Percentiles rank a stretch among this genome's conserved stretches.
Evolutionary conservation across 2,329 filamentous ascomycete species (phyloP).

Genomic region (Colletotrichum liaoningense): DNA sequence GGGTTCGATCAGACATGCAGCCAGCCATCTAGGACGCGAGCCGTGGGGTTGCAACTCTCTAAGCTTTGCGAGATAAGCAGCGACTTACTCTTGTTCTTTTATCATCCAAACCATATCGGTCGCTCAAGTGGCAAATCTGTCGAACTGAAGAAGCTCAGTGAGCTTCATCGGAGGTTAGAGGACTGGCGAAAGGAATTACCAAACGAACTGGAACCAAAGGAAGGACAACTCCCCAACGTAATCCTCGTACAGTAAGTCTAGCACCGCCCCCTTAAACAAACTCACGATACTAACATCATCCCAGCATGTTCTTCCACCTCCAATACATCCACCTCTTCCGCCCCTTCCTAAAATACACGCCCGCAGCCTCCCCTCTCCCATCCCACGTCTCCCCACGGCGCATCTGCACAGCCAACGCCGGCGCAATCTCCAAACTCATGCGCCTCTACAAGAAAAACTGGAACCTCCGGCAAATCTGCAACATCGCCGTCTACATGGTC

Average conservation of each 20-base stretch:
- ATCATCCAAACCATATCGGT: conserved; percentile 79
- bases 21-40: conserved; percentile 86
- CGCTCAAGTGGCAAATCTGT: conserved; percentile 78
- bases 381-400: conserved; percentile 89
- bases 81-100: conserved; percentile 89
- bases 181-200: conserved; percentile 89
- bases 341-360: conserved; percentile 92
- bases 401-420: conserved; percentile 90
- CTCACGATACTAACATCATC: conserved; percentile 38
- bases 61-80: conserved; percentile 93
- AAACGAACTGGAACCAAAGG: conserved; percentile 87
- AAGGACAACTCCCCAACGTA: conserved; percentile 89
- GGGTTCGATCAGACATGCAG: conserved; percentile 79
- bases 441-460: conserved; percentile 93
- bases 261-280: no score
- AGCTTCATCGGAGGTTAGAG: conserved; percentile 89
- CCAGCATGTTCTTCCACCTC: conserved; percentile 96
- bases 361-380: conserved; percentile 83
- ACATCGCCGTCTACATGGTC: conserved; percentile 94
- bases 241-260: conserved; percentile 82
- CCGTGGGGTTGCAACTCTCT: conserved; percentile 83
- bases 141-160: conserved; percentile 92
- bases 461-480: conserved; percentile 92
- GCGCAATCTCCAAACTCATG: conserved; percentile 92
- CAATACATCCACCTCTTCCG: conserved; percentile 96